Conservation (phyloP, 352 stramenopile genomes). For the Nothophytophthora sp. region DNA sequence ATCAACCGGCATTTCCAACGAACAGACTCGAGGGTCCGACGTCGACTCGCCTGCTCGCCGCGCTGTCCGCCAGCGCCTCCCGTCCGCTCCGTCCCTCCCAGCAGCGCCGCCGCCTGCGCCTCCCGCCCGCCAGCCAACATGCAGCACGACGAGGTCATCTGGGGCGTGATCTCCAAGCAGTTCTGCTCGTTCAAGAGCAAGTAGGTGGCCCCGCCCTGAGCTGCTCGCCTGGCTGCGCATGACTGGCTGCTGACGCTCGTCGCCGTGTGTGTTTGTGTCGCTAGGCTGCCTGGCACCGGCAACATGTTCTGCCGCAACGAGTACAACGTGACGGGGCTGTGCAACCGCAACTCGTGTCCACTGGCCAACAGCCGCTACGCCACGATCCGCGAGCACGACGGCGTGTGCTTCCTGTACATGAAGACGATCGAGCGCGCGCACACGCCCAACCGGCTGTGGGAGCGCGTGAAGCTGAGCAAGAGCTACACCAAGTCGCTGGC, state of each 20-base stretch:
- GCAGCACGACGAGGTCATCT: conserved; percentile 99
- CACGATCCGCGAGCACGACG: conserved; percentile 97
- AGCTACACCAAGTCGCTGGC: conserved; percentile 97
- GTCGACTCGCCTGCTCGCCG: no score
- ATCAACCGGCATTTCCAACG: conserved; percentile 15
- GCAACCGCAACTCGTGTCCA: conserved; percentile 96
- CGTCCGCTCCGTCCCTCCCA: not conserved
- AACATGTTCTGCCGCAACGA: conserved; percentile 98
- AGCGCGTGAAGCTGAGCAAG: conserved; percentile 96
- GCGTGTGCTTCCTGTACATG: conserved; percentile 96
- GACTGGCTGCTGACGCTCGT: not conserved
- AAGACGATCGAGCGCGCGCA: conserved; percentile 99
- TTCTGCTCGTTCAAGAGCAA: conserved; percentile 99
- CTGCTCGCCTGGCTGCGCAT: not conserved
- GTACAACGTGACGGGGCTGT: conserved; percentile 98
- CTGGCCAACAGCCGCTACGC: conserved; percentile 98
- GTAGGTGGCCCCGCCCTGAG: conserved; percentile 26
- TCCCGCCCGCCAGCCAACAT: conserved; percentile 46
- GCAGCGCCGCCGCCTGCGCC: not conserved
- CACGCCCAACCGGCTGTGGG: conserved; percentile 98
- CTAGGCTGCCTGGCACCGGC: conserved; percentile 73
- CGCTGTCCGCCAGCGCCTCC: not conserved
- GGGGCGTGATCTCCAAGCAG: conserved; percentile 98
- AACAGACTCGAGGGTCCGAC: no score
- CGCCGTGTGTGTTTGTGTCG: not conserved